Conservation (phyloP, 768 basidiomycete species). For the Hypholoma fasciculare region DNA sequence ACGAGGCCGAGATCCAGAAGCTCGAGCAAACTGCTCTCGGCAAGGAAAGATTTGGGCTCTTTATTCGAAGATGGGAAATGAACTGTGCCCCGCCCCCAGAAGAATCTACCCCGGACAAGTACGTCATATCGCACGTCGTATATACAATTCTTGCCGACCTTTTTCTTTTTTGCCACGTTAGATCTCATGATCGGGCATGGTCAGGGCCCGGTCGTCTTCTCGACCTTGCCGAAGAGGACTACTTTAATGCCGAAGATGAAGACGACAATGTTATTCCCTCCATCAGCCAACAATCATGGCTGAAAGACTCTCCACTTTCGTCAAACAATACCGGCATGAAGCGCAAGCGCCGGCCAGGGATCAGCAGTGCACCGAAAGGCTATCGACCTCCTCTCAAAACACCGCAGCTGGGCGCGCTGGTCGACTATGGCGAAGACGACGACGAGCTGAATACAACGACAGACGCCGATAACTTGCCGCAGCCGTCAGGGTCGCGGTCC, state of each 20-base stretch:
- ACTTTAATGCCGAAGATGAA: conserved; percentile 90
- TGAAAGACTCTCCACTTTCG: conserved; percentile 31
- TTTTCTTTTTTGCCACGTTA: conserved; percentile 21
- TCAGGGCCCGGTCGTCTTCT: conserved; percentile 42
- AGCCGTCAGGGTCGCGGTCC: conserved; percentile 13
- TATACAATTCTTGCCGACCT: not conserved
- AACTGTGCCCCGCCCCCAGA: conserved; percentile 79
- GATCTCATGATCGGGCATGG: conserved; percentile 45
- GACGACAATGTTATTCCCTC: conserved; percentile 52
- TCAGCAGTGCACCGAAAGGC: conserved; percentile 43
- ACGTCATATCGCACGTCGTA: conserved; percentile 13
- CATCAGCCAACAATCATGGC: conserved; percentile 39
- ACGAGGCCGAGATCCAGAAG: conserved; percentile 63
- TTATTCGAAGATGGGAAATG: conserved; percentile 87
- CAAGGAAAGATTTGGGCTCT: conserved; percentile 65
- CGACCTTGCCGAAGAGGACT: conserved; percentile 87
- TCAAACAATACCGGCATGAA: conserved; percentile 44
- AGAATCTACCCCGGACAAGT: conserved; percentile 53
- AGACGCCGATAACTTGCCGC: not conserved
- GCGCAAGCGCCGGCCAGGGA: conserved; percentile 55
- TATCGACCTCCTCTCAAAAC: conserved; percentile 51
- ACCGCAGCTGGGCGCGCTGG: conserved; percentile 58
- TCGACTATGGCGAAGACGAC: conserved; percentile 80
- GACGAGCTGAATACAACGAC: conserved; percentile 39
- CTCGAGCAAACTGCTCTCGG: conserved; percentile 64